Evolutionary conservation across 2,329 filamentous ascomycete species (phyloP).

Genomic region (Penicillium sp.): DNA sequence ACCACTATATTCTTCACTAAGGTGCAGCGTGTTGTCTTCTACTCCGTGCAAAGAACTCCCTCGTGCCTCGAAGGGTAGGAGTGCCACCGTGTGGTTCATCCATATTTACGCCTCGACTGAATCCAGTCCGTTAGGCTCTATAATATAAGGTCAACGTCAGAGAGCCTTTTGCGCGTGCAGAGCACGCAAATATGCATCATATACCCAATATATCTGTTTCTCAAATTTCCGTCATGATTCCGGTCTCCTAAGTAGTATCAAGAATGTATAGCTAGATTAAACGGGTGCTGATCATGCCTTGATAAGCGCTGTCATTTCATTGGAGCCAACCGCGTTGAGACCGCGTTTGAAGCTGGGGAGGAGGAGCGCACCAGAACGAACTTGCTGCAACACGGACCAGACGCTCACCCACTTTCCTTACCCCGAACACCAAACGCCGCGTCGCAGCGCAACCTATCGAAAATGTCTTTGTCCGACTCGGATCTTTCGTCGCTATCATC

Average conservation of each 20-base stretch:
- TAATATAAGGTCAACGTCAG: not conserved
- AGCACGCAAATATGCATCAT: not conserved
- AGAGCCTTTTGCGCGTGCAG: not conserved
- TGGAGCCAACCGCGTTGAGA: slow-evolving; percentile 38
- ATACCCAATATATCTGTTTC: slow-evolving; percentile 12
- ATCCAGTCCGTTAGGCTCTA: not conserved
- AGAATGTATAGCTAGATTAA: slow-evolving; percentile 17
- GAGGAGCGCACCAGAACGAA: slow-evolving; percentile 35
- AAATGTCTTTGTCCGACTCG: slow-evolving; percentile 58
- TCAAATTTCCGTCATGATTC: slow-evolving; percentile 5
- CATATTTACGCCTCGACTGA: not conserved
- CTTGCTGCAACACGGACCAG: slow-evolving; percentile 30
- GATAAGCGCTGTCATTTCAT: slow-evolving; percentile 30
- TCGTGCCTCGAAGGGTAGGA: not conserved
- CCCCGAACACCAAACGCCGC: slow-evolving; percentile 26
- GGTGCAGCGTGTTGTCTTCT: not conserved
- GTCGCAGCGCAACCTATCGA: slow-evolving; percentile 37
- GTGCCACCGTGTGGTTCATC: not conserved
- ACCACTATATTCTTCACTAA: not conserved
- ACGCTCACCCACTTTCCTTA: slow-evolving; percentile 19
- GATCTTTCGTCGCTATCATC: slow-evolving; percentile 65
- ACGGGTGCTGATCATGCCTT: slow-evolving; percentile 27
- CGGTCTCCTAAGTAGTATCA: slow-evolving; percentile 5
- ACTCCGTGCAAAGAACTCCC: not conserved
- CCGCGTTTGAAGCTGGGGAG: slow-evolving; percentile 34